These are phyloP conservation scores for Erodium moschatum DNA, from an alignment of 441 rosid species.

Conservation along the genomic window DNA sequence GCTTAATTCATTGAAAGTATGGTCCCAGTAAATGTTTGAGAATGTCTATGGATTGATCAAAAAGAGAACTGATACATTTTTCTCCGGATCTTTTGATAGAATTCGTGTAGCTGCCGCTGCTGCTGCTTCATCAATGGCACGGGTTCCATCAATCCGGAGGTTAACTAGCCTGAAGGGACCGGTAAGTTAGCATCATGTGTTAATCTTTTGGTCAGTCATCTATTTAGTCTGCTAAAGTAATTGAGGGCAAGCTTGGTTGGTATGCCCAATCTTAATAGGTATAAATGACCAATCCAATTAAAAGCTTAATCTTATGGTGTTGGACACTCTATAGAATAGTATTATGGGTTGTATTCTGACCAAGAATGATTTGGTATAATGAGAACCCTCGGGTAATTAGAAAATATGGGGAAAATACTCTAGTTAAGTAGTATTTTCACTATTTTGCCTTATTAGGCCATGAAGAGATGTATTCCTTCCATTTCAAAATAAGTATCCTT, in stretches of 20 bases:
- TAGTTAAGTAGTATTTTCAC: no score
- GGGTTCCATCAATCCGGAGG: conserved; percentile 81
- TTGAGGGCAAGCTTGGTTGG: neutral
- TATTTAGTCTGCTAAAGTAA: neutral
- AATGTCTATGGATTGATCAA: neutral
- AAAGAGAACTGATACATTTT: neutral
- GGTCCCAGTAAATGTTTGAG: neutral
- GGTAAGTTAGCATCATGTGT: conserved; percentile 33
- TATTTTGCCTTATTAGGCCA: no score
- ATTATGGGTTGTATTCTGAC: no score
- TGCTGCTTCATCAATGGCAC: conserved; percentile 84
- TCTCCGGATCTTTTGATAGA: conserved; percentile 33
- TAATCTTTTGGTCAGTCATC: neutral
- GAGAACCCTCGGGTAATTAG: no score
- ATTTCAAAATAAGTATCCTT: no score
- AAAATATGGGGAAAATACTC: no score
- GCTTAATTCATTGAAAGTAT: neutral
- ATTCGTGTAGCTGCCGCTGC: conserved; percentile 98
- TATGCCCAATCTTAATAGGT: neutral
- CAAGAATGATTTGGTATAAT: no score
- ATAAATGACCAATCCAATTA: no score
- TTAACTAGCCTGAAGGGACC: conserved; percentile 54
- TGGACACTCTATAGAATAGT: no score
- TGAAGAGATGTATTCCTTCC: no score
- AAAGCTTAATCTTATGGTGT: neutral